phyloP scores from a whole-genome alignment of 805 yeast genomes.

The Cyberlindnera misumaiensis region DNA sequence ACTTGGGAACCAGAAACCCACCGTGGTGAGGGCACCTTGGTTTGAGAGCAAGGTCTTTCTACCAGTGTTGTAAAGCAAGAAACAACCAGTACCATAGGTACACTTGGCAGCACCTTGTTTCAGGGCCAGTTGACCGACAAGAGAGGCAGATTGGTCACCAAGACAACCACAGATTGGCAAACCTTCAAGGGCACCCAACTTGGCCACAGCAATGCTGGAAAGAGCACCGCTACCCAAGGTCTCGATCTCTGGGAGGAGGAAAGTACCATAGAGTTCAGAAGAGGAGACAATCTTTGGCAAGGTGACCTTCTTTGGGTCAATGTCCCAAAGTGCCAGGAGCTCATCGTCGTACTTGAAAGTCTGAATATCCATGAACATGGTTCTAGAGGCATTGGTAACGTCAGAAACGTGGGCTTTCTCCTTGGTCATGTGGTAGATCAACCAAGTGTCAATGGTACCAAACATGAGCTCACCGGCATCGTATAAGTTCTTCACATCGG shows the following conservation, averaged over 20 bases:
- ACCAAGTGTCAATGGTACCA: slow-evolving; percentile 94
- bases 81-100: slow-evolving; percentile 96
- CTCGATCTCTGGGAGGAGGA: slow-evolving; percentile 52
- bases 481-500: slow-evolving; percentile 57
- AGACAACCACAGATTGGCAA: slow-evolving; percentile 83
- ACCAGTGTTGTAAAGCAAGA: slow-evolving; percentile 85
- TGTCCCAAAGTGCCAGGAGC: slow-evolving; percentile 71
- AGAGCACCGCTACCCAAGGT: slow-evolving; percentile 43
- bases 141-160: slow-evolving; percentile 91
- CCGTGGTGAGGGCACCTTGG: slow-evolving; percentile 82
- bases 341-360: slow-evolving; percentile 70
- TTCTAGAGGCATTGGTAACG: slow-evolving; percentile 86
- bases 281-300: slow-evolving; percentile 77
- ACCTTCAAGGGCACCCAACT: slow-evolving; percentile 42
- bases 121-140: slow-evolving; percentile 88
- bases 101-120: slow-evolving; percentile 83
- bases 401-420: slow-evolving; percentile 72
- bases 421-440: slow-evolving; percentile 73
- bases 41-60: slow-evolving; percentile 57
- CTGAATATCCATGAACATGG: slow-evolving; percentile 80
- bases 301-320: slow-evolving; percentile 57
- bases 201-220: slow-evolving; percentile 45
- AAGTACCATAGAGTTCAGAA: slow-evolving; percentile 70
- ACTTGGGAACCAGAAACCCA: slow-evolving; percentile 84
- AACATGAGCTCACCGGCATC: slow-evolving; percentile 77